Percentiles rank a stretch among this genome's conserved stretches.
phyloP scores from a whole-genome alignment of 768 basidiomycete genomes.

The Dioszegia crocea region DNA sequence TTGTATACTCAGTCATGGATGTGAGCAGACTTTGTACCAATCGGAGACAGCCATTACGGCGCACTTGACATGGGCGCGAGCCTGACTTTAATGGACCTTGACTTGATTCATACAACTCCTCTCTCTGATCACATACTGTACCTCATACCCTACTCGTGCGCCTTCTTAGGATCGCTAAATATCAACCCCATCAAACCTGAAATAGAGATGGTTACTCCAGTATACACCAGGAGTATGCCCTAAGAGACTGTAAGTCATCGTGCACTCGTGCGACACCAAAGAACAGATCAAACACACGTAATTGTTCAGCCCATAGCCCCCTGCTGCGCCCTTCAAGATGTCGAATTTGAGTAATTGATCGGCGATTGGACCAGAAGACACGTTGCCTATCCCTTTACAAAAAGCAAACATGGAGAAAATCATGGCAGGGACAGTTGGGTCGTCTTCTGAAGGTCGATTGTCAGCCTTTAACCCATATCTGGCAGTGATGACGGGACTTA shows the following conservation, averaged over 20 bases:
- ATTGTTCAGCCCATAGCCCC: slow-evolving; percentile 42
- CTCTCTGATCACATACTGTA: too few species aligned
- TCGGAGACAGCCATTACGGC: too few species aligned
- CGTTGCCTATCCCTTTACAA: slow-evolving; percentile 37
- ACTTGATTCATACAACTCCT: too few species aligned
- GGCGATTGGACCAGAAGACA: slow-evolving; percentile 43
- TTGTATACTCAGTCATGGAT: too few species aligned
- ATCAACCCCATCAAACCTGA: slow-evolving; percentile 11
- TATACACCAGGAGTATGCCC: slow-evolving; percentile 35
- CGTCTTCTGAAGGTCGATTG: slow-evolving; percentile 25
- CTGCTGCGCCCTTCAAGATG: slow-evolving; percentile 21
- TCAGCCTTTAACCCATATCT: too few species aligned
- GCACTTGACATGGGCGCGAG: too few species aligned
- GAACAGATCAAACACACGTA: slow-evolving; percentile 35
- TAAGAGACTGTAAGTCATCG: slow-evolving; percentile 10
- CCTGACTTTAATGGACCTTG: too few species aligned
- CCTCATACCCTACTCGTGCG: too few species aligned
- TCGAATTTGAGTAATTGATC: slow-evolving; percentile 31
- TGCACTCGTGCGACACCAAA: too few species aligned
- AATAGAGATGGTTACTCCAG: slow-evolving; percentile 28
- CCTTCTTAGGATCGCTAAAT: neutral
- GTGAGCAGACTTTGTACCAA: too few species aligned
- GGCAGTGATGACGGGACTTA: too few species aligned
- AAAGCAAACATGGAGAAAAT: slow-evolving; percentile 40
- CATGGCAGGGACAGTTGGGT: slow-evolving; percentile 22